A percentile compares a stretch with the other conserved stretches of the same genome.
Conservation (phyloP, 805 yeast genomes). For the Nakazawaea ishiwadae region DNA sequence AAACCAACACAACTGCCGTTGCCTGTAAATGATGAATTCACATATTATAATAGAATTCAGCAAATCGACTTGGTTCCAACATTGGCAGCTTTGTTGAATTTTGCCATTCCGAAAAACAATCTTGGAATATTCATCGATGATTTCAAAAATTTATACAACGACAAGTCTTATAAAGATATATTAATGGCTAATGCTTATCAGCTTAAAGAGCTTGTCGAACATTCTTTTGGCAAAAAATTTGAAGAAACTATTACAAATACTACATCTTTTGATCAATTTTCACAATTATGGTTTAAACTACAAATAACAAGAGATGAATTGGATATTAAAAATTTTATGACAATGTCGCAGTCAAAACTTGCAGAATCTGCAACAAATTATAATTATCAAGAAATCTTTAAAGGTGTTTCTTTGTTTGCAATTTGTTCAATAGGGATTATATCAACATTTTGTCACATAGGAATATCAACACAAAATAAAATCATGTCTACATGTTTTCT, state of each 20-base stretch:
- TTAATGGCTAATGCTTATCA: conserved; percentile 57
- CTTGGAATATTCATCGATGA: conserved; percentile 67
- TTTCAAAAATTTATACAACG: conserved; percentile 48
- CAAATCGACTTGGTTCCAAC: conserved; percentile 78
- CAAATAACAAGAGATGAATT: conserved; percentile 10
- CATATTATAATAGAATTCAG: conserved; percentile 48
- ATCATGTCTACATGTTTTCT: conserved; percentile 13
- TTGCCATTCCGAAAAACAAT: conserved; percentile 67
- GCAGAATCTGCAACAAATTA: conserved; percentile 71
- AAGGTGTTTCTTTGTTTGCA: conserved; percentile 32
- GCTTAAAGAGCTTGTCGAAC: conserved; percentile 41
- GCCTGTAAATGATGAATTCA: conserved; percentile 35
- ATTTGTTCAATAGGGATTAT: conserved; percentile 27
- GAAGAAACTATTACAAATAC: conserved; percentile 1
- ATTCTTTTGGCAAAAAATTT: conserved; percentile 27
- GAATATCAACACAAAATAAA: conserved; percentile 5
- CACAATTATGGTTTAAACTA: conserved; percentile 4
- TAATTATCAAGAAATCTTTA: conserved; percentile 43
- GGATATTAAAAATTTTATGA: conserved; percentile 32
- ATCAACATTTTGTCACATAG: conserved; percentile 17
- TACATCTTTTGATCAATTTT: conserved; percentile 12
- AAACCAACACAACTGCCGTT: conserved; percentile 34
- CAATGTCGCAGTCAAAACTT: conserved; percentile 42
- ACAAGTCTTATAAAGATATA: conserved; percentile 26
- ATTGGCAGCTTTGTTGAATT: conserved; percentile 50